These are phyloP conservation scores for Plectosphaerella cucumerina DNA, from an alignment of 2,329 filamentous ascomycete species.

Conservation along the genomic window DNA sequence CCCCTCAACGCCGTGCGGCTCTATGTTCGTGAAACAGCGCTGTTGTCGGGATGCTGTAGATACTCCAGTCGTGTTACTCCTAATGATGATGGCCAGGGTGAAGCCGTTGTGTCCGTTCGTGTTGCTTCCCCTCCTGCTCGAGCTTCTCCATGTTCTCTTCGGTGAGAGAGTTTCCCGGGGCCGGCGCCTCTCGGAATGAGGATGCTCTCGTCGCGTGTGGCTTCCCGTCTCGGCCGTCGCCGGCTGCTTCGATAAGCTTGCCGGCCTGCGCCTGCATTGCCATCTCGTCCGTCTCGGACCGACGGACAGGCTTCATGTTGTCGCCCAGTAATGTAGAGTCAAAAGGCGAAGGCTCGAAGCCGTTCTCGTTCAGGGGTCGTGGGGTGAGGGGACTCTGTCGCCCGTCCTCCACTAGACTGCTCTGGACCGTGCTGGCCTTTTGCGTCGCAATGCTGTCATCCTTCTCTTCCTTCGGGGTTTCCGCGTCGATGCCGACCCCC, in stretches of 20 bases:
- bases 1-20: not conserved
- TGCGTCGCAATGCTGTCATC: not conserved
- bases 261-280: slow-evolving; percentile 39
- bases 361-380: slow-evolving; percentile 31
- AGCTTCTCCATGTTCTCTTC: slow-evolving; percentile 50
- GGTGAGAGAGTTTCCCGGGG: slow-evolving; percentile 41
- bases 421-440: not conserved
- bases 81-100: not conserved
- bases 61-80: slow-evolving; percentile 3
- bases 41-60: not conserved
- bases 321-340: slow-evolving; percentile 27
- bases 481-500: slow-evolving; percentile 17
- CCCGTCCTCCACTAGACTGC: slow-evolving; percentile 3
- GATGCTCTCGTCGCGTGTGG: slow-evolving; percentile 22
- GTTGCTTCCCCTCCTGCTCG: slow-evolving; percentile 25
- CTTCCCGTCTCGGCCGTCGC: slow-evolving; percentile 20
- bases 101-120: not conserved
- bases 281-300: slow-evolving; percentile 33
- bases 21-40: not conserved
- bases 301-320: slow-evolving; percentile 24
- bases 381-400: slow-evolving; percentile 31
- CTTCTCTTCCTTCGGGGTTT: not conserved
- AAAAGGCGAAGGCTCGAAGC: slow-evolving; percentile 37
- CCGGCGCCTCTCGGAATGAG: slow-evolving; percentile 26
- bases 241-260: slow-evolving; percentile 43